A percentile compares a stretch with the other conserved stretches of the same genome.
These are phyloP conservation scores for Solanum medicagineum DNA, from an alignment of 257 asterid species.

Conservation along the genomic window DNA sequence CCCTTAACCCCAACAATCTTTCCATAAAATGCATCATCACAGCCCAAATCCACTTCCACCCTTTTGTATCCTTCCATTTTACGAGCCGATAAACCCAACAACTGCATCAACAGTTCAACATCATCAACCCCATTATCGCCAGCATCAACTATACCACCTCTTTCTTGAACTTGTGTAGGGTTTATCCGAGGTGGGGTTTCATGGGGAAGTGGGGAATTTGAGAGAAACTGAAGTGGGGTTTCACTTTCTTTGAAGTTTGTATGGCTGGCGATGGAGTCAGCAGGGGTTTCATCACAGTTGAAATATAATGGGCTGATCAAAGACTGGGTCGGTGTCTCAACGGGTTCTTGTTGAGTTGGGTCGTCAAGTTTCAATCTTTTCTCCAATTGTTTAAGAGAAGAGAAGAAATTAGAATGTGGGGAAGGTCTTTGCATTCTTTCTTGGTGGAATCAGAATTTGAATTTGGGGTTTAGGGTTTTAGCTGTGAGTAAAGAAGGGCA, in stretches of 20 bases:
- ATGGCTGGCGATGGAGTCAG: not conserved
- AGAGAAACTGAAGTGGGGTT: slow-evolving; percentile 30
- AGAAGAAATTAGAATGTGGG: slow-evolving; percentile 36
- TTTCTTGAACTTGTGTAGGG: not conserved
- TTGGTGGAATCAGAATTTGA: not conserved
- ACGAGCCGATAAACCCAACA: slow-evolving; percentile 19
- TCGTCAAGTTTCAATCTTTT: slow-evolving; percentile 45
- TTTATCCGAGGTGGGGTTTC: slow-evolving; percentile 3
- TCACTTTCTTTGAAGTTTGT: slow-evolving; percentile 37
- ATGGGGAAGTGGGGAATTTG: slow-evolving; percentile 20
- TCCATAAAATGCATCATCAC: slow-evolving; percentile 39
- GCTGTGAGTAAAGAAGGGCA: not conserved
- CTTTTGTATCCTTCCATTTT: not conserved
- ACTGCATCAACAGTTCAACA: slow-evolving; percentile 34
- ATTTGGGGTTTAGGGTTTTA: not conserved
- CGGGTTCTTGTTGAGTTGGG: not conserved
- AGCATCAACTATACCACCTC: slow-evolving; percentile 1
- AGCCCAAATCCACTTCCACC: slow-evolving; percentile 7
- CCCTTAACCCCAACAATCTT: slow-evolving; percentile 49
- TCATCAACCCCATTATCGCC: slow-evolving; percentile 17
- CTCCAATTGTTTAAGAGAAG: slow-evolving; percentile 43
- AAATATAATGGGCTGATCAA: slow-evolving; percentile 45
- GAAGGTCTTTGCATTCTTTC: not conserved
- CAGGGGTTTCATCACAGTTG: slow-evolving; percentile 2
- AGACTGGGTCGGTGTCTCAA: slow-evolving; percentile 13